Percentiles rank a stretch among this genome's conserved stretches.
Evolutionary conservation across 176 grass and related monocot species (phyloP).

Genomic region (Eleusine coracana): DNA sequence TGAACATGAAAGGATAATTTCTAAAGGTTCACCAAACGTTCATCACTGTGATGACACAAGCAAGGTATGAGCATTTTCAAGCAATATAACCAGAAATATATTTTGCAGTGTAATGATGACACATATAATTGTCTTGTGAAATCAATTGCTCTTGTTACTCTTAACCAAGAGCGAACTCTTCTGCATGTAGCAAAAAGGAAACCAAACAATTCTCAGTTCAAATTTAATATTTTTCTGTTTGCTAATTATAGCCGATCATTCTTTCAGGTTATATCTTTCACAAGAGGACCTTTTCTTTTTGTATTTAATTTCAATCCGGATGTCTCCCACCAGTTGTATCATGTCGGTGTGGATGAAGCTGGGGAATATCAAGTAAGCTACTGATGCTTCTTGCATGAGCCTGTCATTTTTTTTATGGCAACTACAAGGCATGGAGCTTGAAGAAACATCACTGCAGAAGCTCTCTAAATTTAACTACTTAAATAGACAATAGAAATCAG

Average conservation of each 20-base stretch:
- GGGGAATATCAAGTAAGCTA: conserved; percentile 78
- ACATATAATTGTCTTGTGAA: background rate
- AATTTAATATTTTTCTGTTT: background rate
- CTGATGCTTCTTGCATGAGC: conserved; percentile 13
- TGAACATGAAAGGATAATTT: conserved; percentile 76
- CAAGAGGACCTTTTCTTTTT: conserved; percentile 75
- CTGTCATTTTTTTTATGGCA: conserved; percentile 35
- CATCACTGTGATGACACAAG: conserved; percentile 79
- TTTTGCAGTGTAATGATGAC: background rate
- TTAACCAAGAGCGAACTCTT: background rate
- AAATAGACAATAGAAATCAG: background rate
- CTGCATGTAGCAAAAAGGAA: background rate
- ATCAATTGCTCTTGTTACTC: background rate
- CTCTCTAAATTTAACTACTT: background rate
- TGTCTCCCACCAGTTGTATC: conserved; percentile 51
- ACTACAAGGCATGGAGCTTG: background rate
- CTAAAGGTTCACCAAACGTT: conserved; percentile 63
- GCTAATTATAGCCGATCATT: conserved; percentile 9
- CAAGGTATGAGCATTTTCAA: conserved; percentile 64
- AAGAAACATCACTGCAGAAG: background rate
- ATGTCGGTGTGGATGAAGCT: conserved; percentile 92
- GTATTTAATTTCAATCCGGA: conserved; percentile 90
- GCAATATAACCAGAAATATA: conserved; percentile 28
- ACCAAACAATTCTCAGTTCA: background rate
- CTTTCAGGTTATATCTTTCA: conserved; percentile 79